Conservation (phyloP, 148 eudicot genomes). For the Cornus controversa region DNA sequence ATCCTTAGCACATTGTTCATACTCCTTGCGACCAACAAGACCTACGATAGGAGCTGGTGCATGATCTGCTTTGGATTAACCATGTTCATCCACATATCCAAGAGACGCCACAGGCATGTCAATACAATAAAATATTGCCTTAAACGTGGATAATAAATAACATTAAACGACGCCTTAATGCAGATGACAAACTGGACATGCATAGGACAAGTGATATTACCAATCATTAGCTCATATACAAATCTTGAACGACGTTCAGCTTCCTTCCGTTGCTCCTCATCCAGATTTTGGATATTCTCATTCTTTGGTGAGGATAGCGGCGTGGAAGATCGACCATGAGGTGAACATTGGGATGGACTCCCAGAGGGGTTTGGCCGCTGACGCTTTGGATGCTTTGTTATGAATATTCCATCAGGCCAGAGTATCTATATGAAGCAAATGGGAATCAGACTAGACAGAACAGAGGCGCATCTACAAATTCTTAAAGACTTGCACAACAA, state of each 20-base stretch:
- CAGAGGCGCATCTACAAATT: background rate
- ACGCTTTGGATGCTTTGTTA: slow-evolving; percentile 89
- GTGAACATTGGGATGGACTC: slow-evolving; percentile 40
- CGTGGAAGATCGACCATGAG: slow-evolving; percentile 40
- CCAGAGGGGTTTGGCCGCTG: slow-evolving; percentile 47
- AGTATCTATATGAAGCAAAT: slow-evolving; percentile 51
- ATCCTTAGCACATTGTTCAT: slow-evolving; percentile 94
- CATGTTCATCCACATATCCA: background rate
- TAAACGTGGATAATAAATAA: background rate
- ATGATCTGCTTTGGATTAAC: slow-evolving; percentile 57
- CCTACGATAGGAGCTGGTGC: slow-evolving; percentile 89
- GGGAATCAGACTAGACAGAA: slow-evolving; percentile 6
- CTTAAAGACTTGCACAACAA: no score
- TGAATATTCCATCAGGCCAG: slow-evolving; percentile 98
- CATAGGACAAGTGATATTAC: slow-evolving; percentile 27
- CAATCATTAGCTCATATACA: slow-evolving; percentile 89
- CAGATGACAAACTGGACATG: background rate
- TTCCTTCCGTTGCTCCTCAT: slow-evolving; percentile 63
- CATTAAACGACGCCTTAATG: background rate
- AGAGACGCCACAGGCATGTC: background rate
- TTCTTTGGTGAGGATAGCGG: slow-evolving; percentile 45
- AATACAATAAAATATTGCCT: background rate
- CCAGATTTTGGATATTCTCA: slow-evolving; percentile 41
- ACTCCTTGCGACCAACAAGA: slow-evolving; percentile 90
- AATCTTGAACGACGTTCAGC: slow-evolving; percentile 80